phyloP scores from a whole-genome alignment of 805 yeast genomes.

The Metschnikowia drakensbergensis region DNA sequence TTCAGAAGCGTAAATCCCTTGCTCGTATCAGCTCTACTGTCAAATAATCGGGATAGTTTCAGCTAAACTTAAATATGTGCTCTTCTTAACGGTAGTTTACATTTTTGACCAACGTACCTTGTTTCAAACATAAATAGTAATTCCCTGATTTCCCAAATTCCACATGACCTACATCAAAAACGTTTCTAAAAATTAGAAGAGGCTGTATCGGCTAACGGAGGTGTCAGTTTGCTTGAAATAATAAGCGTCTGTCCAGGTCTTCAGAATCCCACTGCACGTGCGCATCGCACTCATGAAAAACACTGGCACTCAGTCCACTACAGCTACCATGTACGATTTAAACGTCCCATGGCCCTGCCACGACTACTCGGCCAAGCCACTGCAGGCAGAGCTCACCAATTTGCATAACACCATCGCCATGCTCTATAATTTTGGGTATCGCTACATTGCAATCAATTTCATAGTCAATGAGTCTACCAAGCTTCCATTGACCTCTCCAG shows the following conservation, averaged over 20 bases:
- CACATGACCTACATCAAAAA: too few species aligned
- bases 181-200: too few species aligned
- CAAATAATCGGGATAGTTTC: too few species aligned
- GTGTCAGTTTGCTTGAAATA: too few species aligned
- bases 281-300: constrained; percentile 6
- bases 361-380: constrained; percentile 42
- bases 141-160: too few species aligned
- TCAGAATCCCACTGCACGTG: not conserved
- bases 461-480: constrained; percentile 48
- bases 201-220: too few species aligned
- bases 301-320: not conserved
- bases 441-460: constrained; percentile 73
- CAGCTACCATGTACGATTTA: constrained; percentile 47
- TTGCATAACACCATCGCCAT: constrained; percentile 51
- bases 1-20: too few species aligned
- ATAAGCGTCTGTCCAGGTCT: not conserved
- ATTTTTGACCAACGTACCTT: too few species aligned
- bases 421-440: constrained; percentile 61
- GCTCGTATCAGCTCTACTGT: too few species aligned
- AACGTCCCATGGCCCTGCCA: constrained; percentile 71
- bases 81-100: too few species aligned
- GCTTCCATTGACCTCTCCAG: constrained; percentile 45
- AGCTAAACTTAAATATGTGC: too few species aligned
- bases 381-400: constrained; percentile 38
- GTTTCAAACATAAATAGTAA: too few species aligned